A percentile compares a stretch with the other conserved stretches of the same genome.
Conservation (phyloP, 164 flowering plant genomes). For the Tinospora cordifolia region DNA sequence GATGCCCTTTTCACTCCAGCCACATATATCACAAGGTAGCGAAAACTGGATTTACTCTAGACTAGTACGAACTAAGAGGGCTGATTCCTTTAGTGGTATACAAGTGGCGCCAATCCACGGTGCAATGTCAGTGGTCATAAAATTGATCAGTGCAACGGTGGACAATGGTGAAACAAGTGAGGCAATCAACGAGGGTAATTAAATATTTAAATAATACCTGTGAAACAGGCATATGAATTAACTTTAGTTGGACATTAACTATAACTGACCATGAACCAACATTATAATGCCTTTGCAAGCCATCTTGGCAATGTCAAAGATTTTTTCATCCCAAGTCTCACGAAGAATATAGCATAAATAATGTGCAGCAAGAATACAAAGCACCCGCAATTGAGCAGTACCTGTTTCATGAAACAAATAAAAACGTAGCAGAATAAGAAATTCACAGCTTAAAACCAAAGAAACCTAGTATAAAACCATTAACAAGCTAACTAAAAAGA, state of each 20-base stretch:
- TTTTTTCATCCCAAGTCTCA: slow-evolving; percentile 72
- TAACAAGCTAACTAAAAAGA: not conserved
- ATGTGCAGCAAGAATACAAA: slow-evolving; percentile 83
- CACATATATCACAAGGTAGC: no score
- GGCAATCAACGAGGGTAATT: not conserved
- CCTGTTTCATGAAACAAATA: slow-evolving; percentile 37
- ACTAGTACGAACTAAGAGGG: no score
- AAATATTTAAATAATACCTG: not conserved
- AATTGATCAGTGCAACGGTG: not conserved
- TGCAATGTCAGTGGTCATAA: not conserved
- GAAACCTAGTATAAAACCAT: not conserved
- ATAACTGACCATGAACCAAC: not conserved
- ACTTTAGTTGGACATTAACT: not conserved
- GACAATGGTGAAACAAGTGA: not conserved
- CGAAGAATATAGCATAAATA: slow-evolving; percentile 62
- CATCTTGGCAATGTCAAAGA: slow-evolving; percentile 66
- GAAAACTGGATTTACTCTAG: no score
- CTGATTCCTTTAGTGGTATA: no score
- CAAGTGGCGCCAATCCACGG: not conserved
- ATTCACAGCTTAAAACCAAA: no score
- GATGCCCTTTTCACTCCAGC: no score
- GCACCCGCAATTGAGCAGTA: slow-evolving; percentile 64
- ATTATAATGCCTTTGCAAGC: slow-evolving; percentile 52
- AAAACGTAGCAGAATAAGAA: not conserved
- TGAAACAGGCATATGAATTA: not conserved